Conservation (phyloP, 2,329 filamentous ascomycete species). For the Penicillium sp. region DNA sequence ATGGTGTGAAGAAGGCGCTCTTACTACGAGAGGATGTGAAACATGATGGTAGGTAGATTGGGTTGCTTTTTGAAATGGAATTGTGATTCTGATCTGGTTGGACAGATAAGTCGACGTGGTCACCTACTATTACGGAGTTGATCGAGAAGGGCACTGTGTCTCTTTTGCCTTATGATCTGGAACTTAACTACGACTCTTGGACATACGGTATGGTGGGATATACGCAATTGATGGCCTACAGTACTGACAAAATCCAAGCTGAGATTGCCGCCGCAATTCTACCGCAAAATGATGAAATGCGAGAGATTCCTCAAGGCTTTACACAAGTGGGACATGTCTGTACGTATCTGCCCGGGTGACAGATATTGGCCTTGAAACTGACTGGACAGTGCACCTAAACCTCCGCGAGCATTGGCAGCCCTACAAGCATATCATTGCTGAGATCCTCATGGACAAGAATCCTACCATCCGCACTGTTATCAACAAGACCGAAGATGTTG, state of each 20-base stretch:
- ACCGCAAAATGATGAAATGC: constrained; percentile 65
- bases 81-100: constrained; percentile 7
- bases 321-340: constrained; percentile 82
- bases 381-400: constrained; percentile 71
- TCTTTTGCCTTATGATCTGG: constrained; percentile 68
- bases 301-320: constrained; percentile 80
- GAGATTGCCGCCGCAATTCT: constrained; percentile 80
- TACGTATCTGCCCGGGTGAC: constrained; percentile 38
- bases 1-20: constrained; percentile 42
- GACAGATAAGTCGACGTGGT: constrained; percentile 69
- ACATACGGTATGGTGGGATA: constrained; percentile 58
- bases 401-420: constrained; percentile 75
- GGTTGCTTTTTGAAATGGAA: constrained; percentile 3
- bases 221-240: neutral
- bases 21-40: constrained; percentile 38
- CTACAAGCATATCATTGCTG: constrained; percentile 79
- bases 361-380: constrained; percentile 4
- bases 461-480: constrained; percentile 77
- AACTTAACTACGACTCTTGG: constrained; percentile 81
- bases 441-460: constrained; percentile 88
- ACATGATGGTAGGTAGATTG: constrained; percentile 36
- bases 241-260: constrained; percentile 42
- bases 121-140: constrained; percentile 61
- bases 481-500: constrained; percentile 89
- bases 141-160: constrained; percentile 63